Conservation (phyloP, 2,329 filamentous ascomycete species). For the Cordyceps militaris region DNA sequence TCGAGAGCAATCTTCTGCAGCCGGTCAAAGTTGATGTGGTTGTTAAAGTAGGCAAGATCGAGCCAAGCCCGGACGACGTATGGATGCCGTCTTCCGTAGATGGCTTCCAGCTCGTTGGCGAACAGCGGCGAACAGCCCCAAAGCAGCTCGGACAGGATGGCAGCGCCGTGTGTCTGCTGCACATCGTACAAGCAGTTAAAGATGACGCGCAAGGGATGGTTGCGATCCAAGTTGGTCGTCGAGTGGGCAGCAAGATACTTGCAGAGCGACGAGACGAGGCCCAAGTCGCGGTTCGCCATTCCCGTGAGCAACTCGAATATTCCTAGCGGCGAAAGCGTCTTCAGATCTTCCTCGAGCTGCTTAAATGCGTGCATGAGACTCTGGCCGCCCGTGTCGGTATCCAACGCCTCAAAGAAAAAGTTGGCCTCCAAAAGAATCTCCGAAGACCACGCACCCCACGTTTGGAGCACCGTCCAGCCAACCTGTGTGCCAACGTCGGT, state of each 20-base stretch:
- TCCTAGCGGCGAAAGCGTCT: constrained; percentile 35
- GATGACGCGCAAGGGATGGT: constrained; percentile 36
- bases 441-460: constrained; percentile 38
- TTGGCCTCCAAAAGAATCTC: constrained; percentile 38
- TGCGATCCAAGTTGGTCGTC: constrained; percentile 35
- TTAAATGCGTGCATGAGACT: constrained; percentile 37
- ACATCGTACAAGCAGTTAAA: constrained; percentile 38
- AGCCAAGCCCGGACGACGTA: constrained; percentile 37
- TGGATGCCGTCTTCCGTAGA: constrained; percentile 36
- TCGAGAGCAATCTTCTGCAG: constrained; percentile 31
- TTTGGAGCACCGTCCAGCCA: constrained; percentile 35
- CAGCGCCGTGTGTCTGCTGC: constrained; percentile 37
- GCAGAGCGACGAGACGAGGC: constrained; percentile 39
- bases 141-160: constrained; percentile 35
- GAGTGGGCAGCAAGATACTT: constrained; percentile 39
- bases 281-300: constrained; percentile 37
- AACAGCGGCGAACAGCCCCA: constrained; percentile 35
- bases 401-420: constrained; percentile 33
- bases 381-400: constrained; percentile 33
- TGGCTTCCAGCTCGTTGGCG: constrained; percentile 37
- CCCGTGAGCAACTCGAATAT: constrained; percentile 37
- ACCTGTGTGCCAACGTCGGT: constrained; percentile 30
- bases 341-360: constrained; percentile 35
- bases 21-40: constrained; percentile 29
- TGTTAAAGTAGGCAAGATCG: constrained; percentile 35